phyloP scores from a whole-genome alignment of 108 stramenopile species.

The Nitzschia sp. region DNA sequence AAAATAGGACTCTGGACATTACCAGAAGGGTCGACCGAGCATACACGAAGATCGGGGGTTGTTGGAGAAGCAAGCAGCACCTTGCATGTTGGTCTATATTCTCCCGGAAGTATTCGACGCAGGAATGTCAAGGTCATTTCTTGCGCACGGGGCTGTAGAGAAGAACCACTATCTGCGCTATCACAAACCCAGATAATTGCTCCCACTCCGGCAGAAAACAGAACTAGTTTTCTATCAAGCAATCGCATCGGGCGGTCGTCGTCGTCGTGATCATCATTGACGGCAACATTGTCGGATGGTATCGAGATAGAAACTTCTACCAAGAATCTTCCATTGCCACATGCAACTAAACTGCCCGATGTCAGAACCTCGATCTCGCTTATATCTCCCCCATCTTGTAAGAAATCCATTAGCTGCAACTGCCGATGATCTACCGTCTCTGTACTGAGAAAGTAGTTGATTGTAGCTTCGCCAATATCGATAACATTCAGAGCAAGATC shows the following conservation, averaged over 20 bases:
- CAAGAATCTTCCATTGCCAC: slow-evolving; percentile 60
- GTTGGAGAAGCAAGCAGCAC: background rate
- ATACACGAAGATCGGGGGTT: background rate
- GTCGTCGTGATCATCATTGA: slow-evolving; percentile 14
- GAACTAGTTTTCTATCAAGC: slow-evolving; percentile 39
- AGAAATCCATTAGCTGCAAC: slow-evolving; percentile 31
- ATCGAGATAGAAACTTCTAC: slow-evolving; percentile 45
- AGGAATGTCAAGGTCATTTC: background rate
- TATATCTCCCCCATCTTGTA: slow-evolving; percentile 30
- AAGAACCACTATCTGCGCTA: background rate
- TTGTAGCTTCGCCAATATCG: slow-evolving; percentile 29
- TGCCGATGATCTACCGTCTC: slow-evolving; percentile 32
- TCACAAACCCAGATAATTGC: slow-evolving; percentile 39
- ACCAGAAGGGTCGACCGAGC: background rate
- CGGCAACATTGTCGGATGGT: slow-evolving; percentile 16
- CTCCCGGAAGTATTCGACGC: background rate
- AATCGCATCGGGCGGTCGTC: slow-evolving; percentile 4
- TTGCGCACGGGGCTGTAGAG: background rate
- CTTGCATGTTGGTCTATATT: background rate
- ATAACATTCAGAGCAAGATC: slow-evolving; percentile 8
- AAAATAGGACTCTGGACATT: background rate
- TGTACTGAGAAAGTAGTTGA: slow-evolving; percentile 41
- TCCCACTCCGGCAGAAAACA: slow-evolving; percentile 43
- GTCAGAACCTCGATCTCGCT: slow-evolving; percentile 37
- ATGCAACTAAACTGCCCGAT: slow-evolving; percentile 45